Percentiles rank a stretch among this genome's conserved stretches.
phyloP scores from a whole-genome alignment of 441 rosid species.

The Croton setiger region DNA sequence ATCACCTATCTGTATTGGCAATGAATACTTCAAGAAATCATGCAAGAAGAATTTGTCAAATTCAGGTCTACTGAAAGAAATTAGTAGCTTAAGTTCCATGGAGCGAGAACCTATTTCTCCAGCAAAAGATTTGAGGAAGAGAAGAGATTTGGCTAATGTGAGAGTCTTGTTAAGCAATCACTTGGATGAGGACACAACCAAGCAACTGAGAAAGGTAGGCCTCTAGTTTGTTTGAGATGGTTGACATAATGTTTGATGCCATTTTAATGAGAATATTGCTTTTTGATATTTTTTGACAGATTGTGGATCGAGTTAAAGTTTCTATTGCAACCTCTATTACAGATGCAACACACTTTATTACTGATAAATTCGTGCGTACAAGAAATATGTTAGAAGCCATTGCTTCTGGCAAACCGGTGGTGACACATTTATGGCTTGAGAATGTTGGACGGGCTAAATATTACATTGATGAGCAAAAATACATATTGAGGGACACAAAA shows the following conservation, averaged over 20 bases:
- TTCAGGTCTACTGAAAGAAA: slow-evolving; percentile 45
- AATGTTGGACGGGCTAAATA: slow-evolving; percentile 60
- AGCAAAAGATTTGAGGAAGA: slow-evolving; percentile 58
- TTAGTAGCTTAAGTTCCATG: slow-evolving; percentile 36
- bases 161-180: slow-evolving; percentile 82
- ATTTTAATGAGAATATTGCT: slow-evolving; percentile 10
- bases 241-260: slow-evolving; percentile 7
- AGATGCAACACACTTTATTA: slow-evolving; percentile 79
- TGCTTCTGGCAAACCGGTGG: slow-evolving; percentile 82
- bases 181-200: slow-evolving; percentile 64
- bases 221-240: slow-evolving; percentile 8
- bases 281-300: slow-evolving; percentile 36
- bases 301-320: slow-evolving; percentile 59
- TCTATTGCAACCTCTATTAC: slow-evolving; percentile 50
- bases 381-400: slow-evolving; percentile 90
- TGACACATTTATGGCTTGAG: slow-evolving; percentile 84
- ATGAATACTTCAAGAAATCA: slow-evolving; percentile 48
- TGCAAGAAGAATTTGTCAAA: slow-evolving; percentile 50
- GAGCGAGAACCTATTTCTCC: slow-evolving; percentile 36
- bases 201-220: slow-evolving; percentile 76
- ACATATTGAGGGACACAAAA: slow-evolving; percentile 62
- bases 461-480: slow-evolving; percentile 67
- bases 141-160: slow-evolving; percentile 60
- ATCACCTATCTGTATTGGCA: slow-evolving; percentile 60
- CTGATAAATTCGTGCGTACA: slow-evolving; percentile 80